Conservation (phyloP, 2,329 filamentous ascomycete species). For the Claviceps sp. region DNA sequence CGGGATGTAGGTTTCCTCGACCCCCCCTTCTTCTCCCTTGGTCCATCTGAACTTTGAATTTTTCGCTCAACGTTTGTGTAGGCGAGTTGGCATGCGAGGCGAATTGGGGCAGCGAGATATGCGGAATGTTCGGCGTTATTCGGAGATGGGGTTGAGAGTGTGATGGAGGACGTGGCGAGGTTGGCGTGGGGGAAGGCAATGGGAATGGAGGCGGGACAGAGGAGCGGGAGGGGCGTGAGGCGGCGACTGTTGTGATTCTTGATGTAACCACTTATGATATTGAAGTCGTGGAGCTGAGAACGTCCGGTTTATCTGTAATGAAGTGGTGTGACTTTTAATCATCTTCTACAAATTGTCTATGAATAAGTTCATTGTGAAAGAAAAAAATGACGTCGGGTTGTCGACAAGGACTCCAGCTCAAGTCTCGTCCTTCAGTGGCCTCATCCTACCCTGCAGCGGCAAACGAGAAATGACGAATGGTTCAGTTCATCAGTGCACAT, state of each 20-base stretch:
- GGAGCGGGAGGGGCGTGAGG: background rate
- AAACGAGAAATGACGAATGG: background rate
- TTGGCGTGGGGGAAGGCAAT: conserved; percentile 13
- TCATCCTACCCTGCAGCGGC: background rate
- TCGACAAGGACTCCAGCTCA: background rate
- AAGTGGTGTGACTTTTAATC: too few species aligned
- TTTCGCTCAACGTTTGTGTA: conserved; percentile 5
- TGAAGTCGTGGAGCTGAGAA: too few species aligned
- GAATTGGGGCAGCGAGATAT: conserved; percentile 18
- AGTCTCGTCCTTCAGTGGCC: background rate
- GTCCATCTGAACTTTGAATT: background rate
- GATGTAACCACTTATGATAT: background rate
- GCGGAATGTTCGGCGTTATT: conserved; percentile 24
- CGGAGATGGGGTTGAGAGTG: conserved; percentile 19
- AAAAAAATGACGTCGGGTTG: background rate
- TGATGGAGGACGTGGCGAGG: conserved; percentile 16
- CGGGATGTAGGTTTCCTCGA: conserved; percentile 13
- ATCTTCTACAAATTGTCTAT: too few species aligned
- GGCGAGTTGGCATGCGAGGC: conserved; percentile 19
- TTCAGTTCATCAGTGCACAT: background rate
- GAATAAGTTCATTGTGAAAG: too few species aligned
- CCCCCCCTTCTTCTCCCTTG: background rate
- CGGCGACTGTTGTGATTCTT: background rate
- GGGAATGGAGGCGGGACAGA: background rate
- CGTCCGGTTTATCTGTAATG: too few species aligned